phyloP scores from a whole-genome alignment of 1,139 yeast species.

The Blastobotrys arbuscula region DNA sequence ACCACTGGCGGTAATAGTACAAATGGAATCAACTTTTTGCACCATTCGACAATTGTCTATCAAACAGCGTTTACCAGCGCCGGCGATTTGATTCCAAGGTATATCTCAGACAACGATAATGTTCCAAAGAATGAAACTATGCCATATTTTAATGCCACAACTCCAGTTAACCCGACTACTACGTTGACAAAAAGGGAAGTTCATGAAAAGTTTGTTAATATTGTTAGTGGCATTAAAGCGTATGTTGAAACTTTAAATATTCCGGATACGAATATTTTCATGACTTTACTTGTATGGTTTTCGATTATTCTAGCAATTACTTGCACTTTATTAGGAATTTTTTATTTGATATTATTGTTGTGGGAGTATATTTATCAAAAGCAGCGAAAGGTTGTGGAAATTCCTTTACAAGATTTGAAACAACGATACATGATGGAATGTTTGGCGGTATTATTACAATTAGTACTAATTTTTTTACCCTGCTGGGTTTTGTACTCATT shows the following conservation, averaged over 20 bases:
- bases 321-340: slow-evolving; percentile 21
- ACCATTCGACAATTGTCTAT: neutral
- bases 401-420: neutral
- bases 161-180: neutral
- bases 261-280: slow-evolving; percentile 33
- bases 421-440: neutral
- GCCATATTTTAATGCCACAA: slow-evolving; percentile 1
- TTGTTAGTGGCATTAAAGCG: slow-evolving; percentile 27
- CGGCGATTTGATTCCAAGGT: slow-evolving; percentile 13
- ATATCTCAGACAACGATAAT: slow-evolving; percentile 17
- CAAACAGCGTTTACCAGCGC: neutral
- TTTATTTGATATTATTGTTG: slow-evolving; percentile 17
- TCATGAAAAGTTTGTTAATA: neutral
- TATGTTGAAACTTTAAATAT: slow-evolving; percentile 29
- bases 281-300: slow-evolving; percentile 33
- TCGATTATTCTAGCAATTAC: slow-evolving; percentile 27
- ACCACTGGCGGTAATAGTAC: slow-evolving; percentile 31
- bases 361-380: slow-evolving; percentile 1
- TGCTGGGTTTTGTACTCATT: slow-evolving; percentile 32
- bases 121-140: slow-evolving; percentile 20
- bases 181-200: neutral
- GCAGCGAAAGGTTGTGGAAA: slow-evolving; percentile 7
- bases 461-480: slow-evolving; percentile 31
- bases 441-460: slow-evolving; percentile 25
- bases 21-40: neutral